phyloP scores from a whole-genome alignment of 1,284 basidiomycete species.

The Ceratobasidium sp. region DNA sequence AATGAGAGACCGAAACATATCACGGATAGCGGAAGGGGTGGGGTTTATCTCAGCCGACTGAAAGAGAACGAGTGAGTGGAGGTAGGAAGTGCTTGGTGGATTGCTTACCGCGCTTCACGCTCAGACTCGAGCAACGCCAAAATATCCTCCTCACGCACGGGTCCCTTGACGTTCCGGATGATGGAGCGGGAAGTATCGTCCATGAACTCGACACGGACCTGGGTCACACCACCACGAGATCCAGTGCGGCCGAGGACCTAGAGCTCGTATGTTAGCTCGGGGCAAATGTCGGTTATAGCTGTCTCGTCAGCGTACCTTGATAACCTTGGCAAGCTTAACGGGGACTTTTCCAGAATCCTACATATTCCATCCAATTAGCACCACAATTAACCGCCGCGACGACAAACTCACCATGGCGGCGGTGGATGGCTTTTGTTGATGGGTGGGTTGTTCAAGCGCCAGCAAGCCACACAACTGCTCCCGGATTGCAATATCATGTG shows the following conservation, averaged over 20 bases:
- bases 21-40: background rate
- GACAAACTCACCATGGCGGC: conserved; percentile 32
- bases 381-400: background rate
- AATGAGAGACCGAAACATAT: conserved; percentile 22
- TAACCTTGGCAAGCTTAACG: conserved; percentile 95
- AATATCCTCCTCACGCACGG: conserved; percentile 96
- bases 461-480: conserved; percentile 17
- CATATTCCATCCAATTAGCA: background rate
- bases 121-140: conserved; percentile 97
- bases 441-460: conserved; percentile 24
- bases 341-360: conserved; percentile 85
- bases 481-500: conserved; percentile 17
- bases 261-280: conserved; percentile 23
- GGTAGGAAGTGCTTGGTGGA: background rate
- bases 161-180: conserved; percentile 99
- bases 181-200: conserved; percentile 96
- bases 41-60: conserved; percentile 34
- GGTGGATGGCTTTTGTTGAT: conserved; percentile 39
- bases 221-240: conserved; percentile 98
- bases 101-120: conserved; percentile 96
- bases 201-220: conserved; percentile 99
- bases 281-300: background rate
- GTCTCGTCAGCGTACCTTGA: conserved; percentile 68
- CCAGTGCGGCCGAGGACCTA: conserved; percentile 98
- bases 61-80: background rate